Evolutionary conservation across 2,329 filamentous ascomycete species (phyloP).

Genomic region (Fusarium sp.): DNA sequence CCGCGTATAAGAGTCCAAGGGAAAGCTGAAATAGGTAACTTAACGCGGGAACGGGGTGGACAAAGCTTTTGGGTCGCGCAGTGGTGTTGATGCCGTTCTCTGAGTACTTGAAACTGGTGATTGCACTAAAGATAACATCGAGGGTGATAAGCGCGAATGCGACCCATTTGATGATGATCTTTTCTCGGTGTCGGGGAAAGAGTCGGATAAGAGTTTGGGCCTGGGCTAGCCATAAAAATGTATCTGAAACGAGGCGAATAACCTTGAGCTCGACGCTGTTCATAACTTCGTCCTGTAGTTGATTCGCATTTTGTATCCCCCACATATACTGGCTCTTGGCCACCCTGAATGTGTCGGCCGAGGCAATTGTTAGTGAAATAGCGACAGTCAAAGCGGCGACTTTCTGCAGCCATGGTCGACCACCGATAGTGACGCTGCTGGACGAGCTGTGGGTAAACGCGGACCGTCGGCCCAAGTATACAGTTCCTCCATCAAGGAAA

Average conservation of each 20-base stretch:
- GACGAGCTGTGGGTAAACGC: conserved; percentile 88
- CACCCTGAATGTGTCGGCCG: conserved; percentile 88
- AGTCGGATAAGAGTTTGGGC: conserved; percentile 96
- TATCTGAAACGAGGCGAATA: conserved; percentile 92
- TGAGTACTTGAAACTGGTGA: conserved; percentile 83
- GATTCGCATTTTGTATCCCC: conserved; percentile 83
- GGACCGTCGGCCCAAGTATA: conserved; percentile 83
- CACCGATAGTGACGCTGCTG: conserved; percentile 85
- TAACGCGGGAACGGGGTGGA: conserved; percentile 89
- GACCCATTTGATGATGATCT: conserved; percentile 98
- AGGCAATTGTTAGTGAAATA: conserved; percentile 92
- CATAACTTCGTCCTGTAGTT: conserved; percentile 82
- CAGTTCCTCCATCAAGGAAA: conserved; percentile 86
- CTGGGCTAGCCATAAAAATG: conserved; percentile 97
- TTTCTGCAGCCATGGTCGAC: conserved; percentile 93
- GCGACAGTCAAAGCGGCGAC: conserved; percentile 79
- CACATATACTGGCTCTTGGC: conserved; percentile 83
- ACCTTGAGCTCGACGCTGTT: conserved; percentile 88
- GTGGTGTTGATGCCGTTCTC: conserved; percentile 64
- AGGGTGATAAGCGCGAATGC: conserved; percentile 93
- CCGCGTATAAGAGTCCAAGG: conserved; percentile 87
- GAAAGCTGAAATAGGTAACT: conserved; percentile 92
- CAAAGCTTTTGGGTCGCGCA: conserved; percentile 79
- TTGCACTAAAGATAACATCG: conserved; percentile 89
- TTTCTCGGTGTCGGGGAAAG: conserved; percentile 96